A percentile compares a stretch with the other conserved stretches of the same genome.
Evolutionary conservation across 192 early-diverging fungal genomes (phyloP).

Genomic region (Phlyctochytrium bullatum): DNA sequence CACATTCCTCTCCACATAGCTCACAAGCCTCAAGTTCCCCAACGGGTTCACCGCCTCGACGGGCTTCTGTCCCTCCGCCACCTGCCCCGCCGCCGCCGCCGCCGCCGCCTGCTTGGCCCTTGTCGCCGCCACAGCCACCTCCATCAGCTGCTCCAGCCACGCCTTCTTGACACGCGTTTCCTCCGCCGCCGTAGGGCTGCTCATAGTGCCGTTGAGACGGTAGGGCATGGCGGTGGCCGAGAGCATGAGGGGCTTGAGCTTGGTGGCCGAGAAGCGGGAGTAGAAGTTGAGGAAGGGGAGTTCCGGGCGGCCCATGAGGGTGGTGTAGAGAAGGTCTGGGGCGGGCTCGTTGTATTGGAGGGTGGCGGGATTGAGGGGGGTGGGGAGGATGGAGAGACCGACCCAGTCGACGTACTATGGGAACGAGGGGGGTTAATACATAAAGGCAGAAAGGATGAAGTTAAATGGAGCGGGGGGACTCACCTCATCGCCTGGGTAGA

Average conservation of each 20-base stretch:
- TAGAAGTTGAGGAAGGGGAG: slow-evolving; percentile 2
- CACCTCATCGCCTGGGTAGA: neutral
- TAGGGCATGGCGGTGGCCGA: neutral
- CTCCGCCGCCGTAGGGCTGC: neutral
- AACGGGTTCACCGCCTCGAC: too few species aligned
- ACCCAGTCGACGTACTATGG: slow-evolving; percentile 1
- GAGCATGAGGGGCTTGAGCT: neutral
- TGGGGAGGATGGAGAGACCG: neutral
- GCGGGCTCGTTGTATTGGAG: neutral
- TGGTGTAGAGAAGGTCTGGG: neutral
- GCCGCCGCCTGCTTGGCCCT: too few species aligned
- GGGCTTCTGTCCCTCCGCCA: too few species aligned
- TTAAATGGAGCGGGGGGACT: neutral
- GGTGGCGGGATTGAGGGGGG: neutral
- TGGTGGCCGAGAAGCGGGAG: neutral
- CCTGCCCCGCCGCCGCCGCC: too few species aligned
- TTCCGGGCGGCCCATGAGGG: too few species aligned
- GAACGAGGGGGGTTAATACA: neutral
- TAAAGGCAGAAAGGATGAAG: neutral
- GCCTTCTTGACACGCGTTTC: neutral
- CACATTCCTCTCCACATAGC: too few species aligned
- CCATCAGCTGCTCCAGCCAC: neutral
- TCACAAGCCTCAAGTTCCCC: too few species aligned
- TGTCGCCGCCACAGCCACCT: neutral
- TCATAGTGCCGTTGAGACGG: slow-evolving; percentile 2